Base-by-base conservation (phyloP, 1,139 yeast species). In the Pichia sp. region DNA sequence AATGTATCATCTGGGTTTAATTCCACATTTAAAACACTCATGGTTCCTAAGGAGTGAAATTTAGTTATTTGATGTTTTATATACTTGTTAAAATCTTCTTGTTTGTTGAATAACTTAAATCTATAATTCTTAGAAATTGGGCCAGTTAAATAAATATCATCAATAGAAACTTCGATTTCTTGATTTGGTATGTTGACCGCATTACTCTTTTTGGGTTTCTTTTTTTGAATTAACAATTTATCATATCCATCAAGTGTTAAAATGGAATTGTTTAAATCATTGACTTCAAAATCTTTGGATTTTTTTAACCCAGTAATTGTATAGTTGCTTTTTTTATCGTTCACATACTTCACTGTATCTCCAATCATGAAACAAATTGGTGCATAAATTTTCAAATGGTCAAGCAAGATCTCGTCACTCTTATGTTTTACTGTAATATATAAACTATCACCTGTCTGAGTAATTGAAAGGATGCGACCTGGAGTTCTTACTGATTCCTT, bases 231-330 rank as follows among this genome's bases (percentile, higher is more conserved):
- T 51, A 68, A 59, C 7, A 78, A 71, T 7, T 70, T 63, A 58
- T 79, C 79, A 58, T 68, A 82, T 0, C 88, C 88, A 56, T 87
- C 65, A 45, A 80, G n/a, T 5, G 51, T 44, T 15, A 25, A 40
- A 7, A 51, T 38, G 66, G 16, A 16, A 39, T 67, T 61, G 4
- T 79, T 35, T 66, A 15, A 70, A 0, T 55, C 52, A 18, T 51
- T 51, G 0, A 56, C 42, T 18, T 39, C 16, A 37, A 44, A 47
- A 42, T 65, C 58, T 9, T 37, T 29, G 24, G 47, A 46, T 39
- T 66, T 60, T 22, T 43, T 45, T 38, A 82, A 61, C 0, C 82
- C 85, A 2, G 73, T 68, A 1, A 82, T 77, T 7, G 27, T 22
- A 13, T 59, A 55, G 51, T 68, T 76, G 15, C 60, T 60, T n/a